phyloP scores from a whole-genome alignment of 2,329 filamentous ascomycete genomes.

The Fusarium sacchari region DNA sequence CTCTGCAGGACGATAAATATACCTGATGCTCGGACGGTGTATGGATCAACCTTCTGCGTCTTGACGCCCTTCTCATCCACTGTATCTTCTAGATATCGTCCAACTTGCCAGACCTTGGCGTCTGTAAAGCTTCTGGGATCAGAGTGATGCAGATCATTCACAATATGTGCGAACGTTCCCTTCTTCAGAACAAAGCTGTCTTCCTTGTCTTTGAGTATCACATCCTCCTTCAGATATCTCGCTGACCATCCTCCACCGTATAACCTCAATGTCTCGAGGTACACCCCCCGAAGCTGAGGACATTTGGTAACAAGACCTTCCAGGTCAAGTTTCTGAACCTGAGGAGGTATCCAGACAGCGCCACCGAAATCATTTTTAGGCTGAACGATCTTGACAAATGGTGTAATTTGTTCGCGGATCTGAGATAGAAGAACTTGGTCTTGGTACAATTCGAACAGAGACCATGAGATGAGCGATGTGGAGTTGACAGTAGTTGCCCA shows the following conservation, averaged over 20 bases:
- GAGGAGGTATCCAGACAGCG: conserved; percentile 50
- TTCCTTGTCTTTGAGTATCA: conserved; percentile 44
- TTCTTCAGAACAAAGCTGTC: conserved; percentile 47
- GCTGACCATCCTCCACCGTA: conserved; percentile 50
- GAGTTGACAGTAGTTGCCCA: conserved; percentile 54
- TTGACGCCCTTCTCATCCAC: conserved; percentile 41
- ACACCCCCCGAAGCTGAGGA: conserved; percentile 52
- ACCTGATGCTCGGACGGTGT: conserved; percentile 49
- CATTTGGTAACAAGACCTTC: conserved; percentile 50
- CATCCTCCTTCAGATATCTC: conserved; percentile 47
- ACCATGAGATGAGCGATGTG: conserved; percentile 53
- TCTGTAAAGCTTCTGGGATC: conserved; percentile 48
- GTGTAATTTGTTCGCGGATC: conserved; percentile 52
- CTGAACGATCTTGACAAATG: conserved; percentile 46
- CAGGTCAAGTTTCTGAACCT: conserved; percentile 49
- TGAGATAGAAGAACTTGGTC: conserved; percentile 51
- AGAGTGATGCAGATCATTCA: conserved; percentile 49
- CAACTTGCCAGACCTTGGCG: conserved; percentile 49
- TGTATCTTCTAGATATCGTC: conserved; percentile 47
- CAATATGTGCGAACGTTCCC: conserved; percentile 49
- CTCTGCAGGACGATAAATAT: conserved; percentile 1
- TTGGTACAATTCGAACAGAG: conserved; percentile 53
- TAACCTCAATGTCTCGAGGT: conserved; percentile 53
- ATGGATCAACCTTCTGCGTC: conserved; percentile 33
- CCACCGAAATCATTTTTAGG: conserved; percentile 50